A percentile compares a stretch with the other conserved stretches of the same genome.
phyloP scores from a whole-genome alignment of 371 early-diverging fungal genomes.

The Lichtheimia ornata region DNA sequence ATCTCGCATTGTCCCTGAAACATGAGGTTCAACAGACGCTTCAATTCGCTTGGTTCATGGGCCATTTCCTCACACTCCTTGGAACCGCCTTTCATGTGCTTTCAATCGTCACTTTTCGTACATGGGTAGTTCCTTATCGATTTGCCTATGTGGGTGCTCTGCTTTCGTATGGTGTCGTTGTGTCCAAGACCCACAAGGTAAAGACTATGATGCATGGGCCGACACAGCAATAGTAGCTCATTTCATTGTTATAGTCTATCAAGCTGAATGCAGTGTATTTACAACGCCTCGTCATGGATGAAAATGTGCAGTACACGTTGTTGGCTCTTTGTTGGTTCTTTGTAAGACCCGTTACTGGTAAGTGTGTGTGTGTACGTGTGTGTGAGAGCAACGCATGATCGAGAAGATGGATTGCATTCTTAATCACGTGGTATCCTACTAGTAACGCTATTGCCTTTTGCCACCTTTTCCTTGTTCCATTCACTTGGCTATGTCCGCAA shows the following conservation, averaged over 20 bases:
- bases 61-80: conserved; percentile 41
- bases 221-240: background rate
- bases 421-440: background rate
- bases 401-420: background rate
- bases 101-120: conserved; percentile 36
- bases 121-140: conserved; percentile 43
- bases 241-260: conserved; percentile 25
- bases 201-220: conserved; percentile 15
- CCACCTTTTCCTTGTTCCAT: conserved; percentile 85
- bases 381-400: too few relatives aligned
- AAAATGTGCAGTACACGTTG: conserved; percentile 87
- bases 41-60: conserved; percentile 63
- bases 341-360: conserved; percentile 73
- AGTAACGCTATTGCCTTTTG: conserved; percentile 85
- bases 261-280: conserved; percentile 63
- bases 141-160: conserved; percentile 74
- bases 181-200: conserved; percentile 86
- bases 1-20: too few relatives aligned
- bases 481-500: conserved; percentile 76
- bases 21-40: conserved; percentile 37
- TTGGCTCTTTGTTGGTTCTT: conserved; percentile 81
- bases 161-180: conserved; percentile 82
- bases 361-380: conserved; percentile 7
- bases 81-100: conserved; percentile 37
- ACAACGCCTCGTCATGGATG: conserved; percentile 77